phyloP scores from a whole-genome alignment of 1,284 basidiomycete species.

The Naganishia sp. region DNA sequence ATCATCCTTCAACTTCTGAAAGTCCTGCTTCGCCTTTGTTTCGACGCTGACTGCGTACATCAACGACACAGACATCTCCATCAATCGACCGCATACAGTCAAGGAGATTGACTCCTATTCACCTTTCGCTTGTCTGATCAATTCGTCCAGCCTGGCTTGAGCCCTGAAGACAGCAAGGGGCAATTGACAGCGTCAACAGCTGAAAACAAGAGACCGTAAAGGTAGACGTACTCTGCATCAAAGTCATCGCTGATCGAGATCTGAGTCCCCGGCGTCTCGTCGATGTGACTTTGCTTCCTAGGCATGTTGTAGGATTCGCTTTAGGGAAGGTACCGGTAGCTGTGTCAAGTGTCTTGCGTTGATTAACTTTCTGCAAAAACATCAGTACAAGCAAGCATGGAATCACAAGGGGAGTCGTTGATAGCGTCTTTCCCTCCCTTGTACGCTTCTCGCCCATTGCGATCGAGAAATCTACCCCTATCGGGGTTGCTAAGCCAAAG shows the following conservation, averaged over 20 bases:
- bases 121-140: slow-evolving; percentile 25
- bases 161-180: neutral
- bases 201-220: neutral
- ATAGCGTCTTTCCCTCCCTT: too few species aligned
- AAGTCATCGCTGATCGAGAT: slow-evolving; percentile 24
- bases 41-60: slow-evolving; percentile 11
- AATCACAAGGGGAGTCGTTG: too few species aligned
- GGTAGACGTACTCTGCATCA: slow-evolving; percentile 13
- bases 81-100: neutral
- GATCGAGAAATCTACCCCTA: slow-evolving; percentile 10
- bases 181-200: neutral
- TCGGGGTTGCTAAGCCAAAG: neutral
- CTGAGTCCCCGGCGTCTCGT: slow-evolving; percentile 14
- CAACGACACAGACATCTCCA: neutral
- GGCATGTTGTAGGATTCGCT: slow-evolving; percentile 1
- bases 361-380: too few species aligned
- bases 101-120: neutral
- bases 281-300: neutral
- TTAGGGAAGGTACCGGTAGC: too few species aligned
- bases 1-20: slow-evolving; percentile 12
- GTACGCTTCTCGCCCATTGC: neutral
- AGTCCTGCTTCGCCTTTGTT: slow-evolving; percentile 18
- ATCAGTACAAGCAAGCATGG: too few species aligned
- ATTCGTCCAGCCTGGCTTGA: slow-evolving; percentile 25
- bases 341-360: too few species aligned